A percentile compares a stretch with the other conserved stretches of the same genome.
Conservation (phyloP, 495 filamentous ascomycete genomes). For the Evernia prunastri region DNA sequence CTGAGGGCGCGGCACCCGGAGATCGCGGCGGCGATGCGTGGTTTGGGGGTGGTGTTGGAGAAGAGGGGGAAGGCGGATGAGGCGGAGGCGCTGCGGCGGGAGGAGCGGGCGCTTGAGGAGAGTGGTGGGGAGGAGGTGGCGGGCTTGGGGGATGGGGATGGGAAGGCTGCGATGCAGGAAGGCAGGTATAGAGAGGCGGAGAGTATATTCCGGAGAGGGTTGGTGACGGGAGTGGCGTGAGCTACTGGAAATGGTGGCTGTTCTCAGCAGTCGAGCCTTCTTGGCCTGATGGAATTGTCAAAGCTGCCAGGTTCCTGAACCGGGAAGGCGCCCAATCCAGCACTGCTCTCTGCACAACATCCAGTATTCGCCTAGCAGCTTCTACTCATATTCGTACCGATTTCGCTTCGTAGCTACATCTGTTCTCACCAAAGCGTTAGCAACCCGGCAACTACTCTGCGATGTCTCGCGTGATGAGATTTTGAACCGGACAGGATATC, state of each 20-base stretch:
- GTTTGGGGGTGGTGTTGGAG: neutral
- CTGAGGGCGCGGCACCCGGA: slow-evolving; percentile 4
- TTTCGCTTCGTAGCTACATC: too few species aligned
- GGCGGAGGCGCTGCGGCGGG: slow-evolving; percentile 5
- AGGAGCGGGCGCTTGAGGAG: slow-evolving; percentile 2
- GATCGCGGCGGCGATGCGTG: neutral
- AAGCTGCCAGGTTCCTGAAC: neutral
- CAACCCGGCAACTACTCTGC: too few species aligned
- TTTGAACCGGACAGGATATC: too few species aligned
- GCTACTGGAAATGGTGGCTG: neutral
- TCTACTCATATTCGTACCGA: too few species aligned
- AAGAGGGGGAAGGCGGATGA: slow-evolving; percentile 1
- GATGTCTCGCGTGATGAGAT: too few species aligned
- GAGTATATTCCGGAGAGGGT: neutral
- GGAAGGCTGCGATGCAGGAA: neutral
- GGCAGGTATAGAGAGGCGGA: neutral
- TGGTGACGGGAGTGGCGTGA: slow-evolving; percentile 1
- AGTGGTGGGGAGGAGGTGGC: neutral
- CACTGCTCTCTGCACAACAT: too few species aligned
- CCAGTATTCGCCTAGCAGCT: too few species aligned
- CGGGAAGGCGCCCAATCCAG: neutral
- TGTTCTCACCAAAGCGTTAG: too few species aligned
- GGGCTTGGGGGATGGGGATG: slow-evolving; percentile 2
- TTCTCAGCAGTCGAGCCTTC: neutral
- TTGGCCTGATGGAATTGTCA: neutral